Conservation (phyloP, 331 rosid species). For the Malus hybrid region DNA sequence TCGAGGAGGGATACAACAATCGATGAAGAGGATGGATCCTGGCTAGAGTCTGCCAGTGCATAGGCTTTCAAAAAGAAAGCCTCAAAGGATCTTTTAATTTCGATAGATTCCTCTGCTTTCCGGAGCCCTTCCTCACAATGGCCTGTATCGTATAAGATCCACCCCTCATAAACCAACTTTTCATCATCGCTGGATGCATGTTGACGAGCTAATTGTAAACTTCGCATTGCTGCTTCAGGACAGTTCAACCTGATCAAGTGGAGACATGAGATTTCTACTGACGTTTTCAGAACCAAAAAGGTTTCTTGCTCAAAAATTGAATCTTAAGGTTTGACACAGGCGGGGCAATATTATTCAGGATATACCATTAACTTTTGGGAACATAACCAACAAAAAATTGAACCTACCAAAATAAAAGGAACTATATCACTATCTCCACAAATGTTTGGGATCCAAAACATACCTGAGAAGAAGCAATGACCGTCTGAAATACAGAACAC, state of each 20-base stretch:
- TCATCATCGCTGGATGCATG: conserved; percentile 82
- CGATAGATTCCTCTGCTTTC: conserved; percentile 87
- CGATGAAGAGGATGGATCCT: conserved; percentile 64
- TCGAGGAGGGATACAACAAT: conserved; percentile 80
- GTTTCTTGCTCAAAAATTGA: too few species aligned
- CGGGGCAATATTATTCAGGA: too few species aligned
- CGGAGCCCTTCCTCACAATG: conserved; percentile 82
- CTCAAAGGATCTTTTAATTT: conserved; percentile 85
- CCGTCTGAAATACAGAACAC: conserved; percentile 88
- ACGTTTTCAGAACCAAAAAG: not conserved
- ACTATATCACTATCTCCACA: not conserved
- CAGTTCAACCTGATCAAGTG: conserved; percentile 67
- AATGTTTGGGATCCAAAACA: conserved; percentile 12
- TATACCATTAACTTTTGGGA: too few species aligned
- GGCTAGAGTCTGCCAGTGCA: conserved; percentile 86
- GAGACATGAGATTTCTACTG: conserved; percentile 10
- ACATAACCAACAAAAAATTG: too few species aligned
- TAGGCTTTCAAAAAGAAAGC: conserved; percentile 93
- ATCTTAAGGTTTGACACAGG: too few species aligned
- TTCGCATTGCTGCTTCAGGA: conserved; percentile 92
- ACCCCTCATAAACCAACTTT: conserved; percentile 83
- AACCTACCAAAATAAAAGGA: not conserved
- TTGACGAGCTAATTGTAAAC: conserved; percentile 86
- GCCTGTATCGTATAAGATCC: conserved; percentile 94
- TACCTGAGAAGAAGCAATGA: conserved; percentile 94